Percentiles rank a stretch among this genome's conserved stretches.
Evolutionary conservation across 129 eudicot genomes (phyloP).

Genomic region (sunflower (Helianthus annuus)): HanXRQr2.0-SUNRISE NC_035444.2:641577-642076

Average conservation of each 20-base stretch:
- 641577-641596: constrained; percentile 82
- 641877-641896: constrained; percentile 49
- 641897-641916: constrained; percentile 63
- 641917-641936: constrained; percentile 56
- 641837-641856: neutral
- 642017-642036: constrained; percentile 72
- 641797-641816: constrained; percentile 40
- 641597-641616: constrained; percentile 89
- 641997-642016: constrained; percentile 43
- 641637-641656: constrained; percentile 6
- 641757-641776: constrained; percentile 50
- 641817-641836: neutral
- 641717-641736: constrained; percentile 68
- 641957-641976: constrained; percentile 41
- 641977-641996: constrained; percentile 32
- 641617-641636: constrained; percentile 60
- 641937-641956: constrained; percentile 32
- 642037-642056: constrained; percentile 84
- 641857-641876: constrained; percentile 63
- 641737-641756: constrained; percentile 42
- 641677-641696: constrained; percentile 15
- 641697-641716: constrained; percentile 58
- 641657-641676: neutral
- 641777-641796: constrained; percentile 73
- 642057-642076: constrained; percentile 84